Evolutionary conservation across 129 eudicot species (phyloP).

Genomic region (Saussurea involucrata): DNA sequence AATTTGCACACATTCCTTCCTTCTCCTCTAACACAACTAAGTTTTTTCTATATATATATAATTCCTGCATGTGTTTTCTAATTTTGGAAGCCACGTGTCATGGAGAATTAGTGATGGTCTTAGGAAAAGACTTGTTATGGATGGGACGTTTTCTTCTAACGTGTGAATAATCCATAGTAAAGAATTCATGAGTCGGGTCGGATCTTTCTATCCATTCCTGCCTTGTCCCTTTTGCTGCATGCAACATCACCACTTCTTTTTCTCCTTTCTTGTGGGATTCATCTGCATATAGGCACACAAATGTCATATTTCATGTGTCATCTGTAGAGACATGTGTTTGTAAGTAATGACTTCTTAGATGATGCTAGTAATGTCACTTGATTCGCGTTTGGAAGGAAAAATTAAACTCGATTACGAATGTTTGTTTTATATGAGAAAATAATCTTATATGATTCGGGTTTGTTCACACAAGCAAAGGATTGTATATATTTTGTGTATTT

Average conservation of each 20-base stretch:
- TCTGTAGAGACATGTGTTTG: neutral
- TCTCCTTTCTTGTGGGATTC: slow-evolving; percentile 20
- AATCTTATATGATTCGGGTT: too few species aligned
- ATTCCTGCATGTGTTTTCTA: neutral
- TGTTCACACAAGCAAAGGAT: too few species aligned
- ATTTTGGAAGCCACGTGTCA: slow-evolving; percentile 26
- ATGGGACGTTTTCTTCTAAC: slow-evolving; percentile 68
- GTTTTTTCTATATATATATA: neutral
- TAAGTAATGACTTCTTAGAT: neutral
- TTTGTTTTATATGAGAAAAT: too few species aligned
- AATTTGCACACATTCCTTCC: slow-evolving; percentile 15
- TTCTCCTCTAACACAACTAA: neutral
- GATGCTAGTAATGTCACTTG: neutral
- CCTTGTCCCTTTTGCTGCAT: slow-evolving; percentile 39
- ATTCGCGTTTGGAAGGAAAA: neutral
- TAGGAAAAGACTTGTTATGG: slow-evolving; percentile 49
- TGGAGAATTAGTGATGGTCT: slow-evolving; percentile 34
- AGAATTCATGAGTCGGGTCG: slow-evolving; percentile 35
- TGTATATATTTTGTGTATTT: neutral
- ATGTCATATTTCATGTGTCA: neutral
- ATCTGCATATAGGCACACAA: slow-evolving; percentile 21
- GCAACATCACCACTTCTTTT: slow-evolving; percentile 26
- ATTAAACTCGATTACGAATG: neutral
- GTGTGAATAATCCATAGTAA: slow-evolving; percentile 58
- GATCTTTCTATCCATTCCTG: slow-evolving; percentile 33